Percentiles rank a stretch among this genome's conserved stretches.
phyloP scores from a whole-genome alignment of 2,329 filamentous ascomycete species.

The Ophiocordyceps australis region DNA sequence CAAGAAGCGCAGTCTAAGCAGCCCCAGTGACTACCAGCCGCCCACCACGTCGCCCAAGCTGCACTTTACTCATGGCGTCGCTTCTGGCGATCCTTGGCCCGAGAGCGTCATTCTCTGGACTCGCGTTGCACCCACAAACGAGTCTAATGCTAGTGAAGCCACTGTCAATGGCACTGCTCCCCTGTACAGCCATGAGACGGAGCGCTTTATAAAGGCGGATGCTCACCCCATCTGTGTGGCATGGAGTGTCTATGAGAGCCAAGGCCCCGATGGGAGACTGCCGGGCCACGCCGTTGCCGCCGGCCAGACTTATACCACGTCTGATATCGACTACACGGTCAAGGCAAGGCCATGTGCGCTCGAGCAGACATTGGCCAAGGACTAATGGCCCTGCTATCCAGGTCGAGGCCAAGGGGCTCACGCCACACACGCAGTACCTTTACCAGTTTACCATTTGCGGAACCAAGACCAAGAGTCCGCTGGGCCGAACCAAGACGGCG shows the following conservation, averaged over 20 bases:
- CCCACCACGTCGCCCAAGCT: no score
- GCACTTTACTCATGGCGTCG: constrained; percentile 46
- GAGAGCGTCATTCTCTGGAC: constrained; percentile 40
- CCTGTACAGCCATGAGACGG: constrained; percentile 28
- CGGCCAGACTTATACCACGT: constrained; percentile 49
- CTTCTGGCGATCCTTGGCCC: constrained; percentile 29
- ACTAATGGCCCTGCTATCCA: no score
- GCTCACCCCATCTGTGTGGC: constrained; percentile 45
- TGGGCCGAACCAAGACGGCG: constrained; percentile 55
- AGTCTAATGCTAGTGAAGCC: constrained; percentile 26
- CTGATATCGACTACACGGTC: constrained; percentile 58
- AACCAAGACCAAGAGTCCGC: constrained; percentile 38
- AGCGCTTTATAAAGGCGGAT: constrained; percentile 22
- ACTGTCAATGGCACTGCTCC: constrained; percentile 22
- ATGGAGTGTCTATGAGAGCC: constrained; percentile 37
- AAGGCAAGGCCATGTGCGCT: no score
- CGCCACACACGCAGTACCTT: constrained; percentile 45
- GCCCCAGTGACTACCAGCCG: constrained; percentile 21
- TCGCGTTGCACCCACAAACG: constrained; percentile 22
- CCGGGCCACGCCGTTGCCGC: constrained; percentile 22
- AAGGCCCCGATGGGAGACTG: constrained; percentile 15
- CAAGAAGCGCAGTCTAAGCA: constrained; percentile 20
- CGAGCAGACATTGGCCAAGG: no score
- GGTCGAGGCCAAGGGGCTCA: constrained; percentile 45
- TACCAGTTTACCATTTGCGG: constrained; percentile 55